Base-by-base conservation (phyloP, 2,329 filamentous ascomycete genomes). In the Helotiales sp. region DNA sequence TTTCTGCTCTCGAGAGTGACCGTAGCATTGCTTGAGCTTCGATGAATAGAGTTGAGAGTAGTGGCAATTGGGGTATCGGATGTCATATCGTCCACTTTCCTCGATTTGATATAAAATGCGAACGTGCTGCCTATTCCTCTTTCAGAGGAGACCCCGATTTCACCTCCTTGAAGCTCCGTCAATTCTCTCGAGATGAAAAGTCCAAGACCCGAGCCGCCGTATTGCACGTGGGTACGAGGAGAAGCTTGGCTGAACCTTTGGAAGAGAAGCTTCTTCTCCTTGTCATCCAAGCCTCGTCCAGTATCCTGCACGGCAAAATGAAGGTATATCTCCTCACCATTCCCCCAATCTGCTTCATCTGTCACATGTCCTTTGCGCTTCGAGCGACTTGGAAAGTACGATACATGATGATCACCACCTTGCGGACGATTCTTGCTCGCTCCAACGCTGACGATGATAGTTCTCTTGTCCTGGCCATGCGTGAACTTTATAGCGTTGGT, bases 401-500 rank as follows among this genome's bases (percentile, higher is more conserved):
- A 66, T 9, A 74, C 70, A 29, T 62, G 59, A 36, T 60, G 63
- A 12, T 62, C 68, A 81, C 91, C 1, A 86, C 77, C 2, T 81
- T 85, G 53, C 30, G 68, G 22, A 8, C 63, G 63, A 46, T 68
- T 62, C 24, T 31, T 62, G 40, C 63, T 68, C 36, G 70, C 70
- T 9, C 65, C 69, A 29, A 71, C 57, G 47, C 67, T 70, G 47
- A 85, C 71, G 19, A 75, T 73, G 2, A 84, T 77, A 1, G 76
- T 76, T 31, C 69, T 61, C 62, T 85, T 83, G 0, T 83, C 84
- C 22, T 86, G 83, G 0, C 79, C 80, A 27, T 85, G 85, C 0
- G 90, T 95, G 69, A 93, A 95, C 67, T 93, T 93, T 70, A 95
- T 86, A 0, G 90, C 89, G 66, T 93, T 93, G 4, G 89, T 91